phyloP scores from a whole-genome alignment of 1,284 basidiomycete species.

The Puccinia novopanici region DNA sequence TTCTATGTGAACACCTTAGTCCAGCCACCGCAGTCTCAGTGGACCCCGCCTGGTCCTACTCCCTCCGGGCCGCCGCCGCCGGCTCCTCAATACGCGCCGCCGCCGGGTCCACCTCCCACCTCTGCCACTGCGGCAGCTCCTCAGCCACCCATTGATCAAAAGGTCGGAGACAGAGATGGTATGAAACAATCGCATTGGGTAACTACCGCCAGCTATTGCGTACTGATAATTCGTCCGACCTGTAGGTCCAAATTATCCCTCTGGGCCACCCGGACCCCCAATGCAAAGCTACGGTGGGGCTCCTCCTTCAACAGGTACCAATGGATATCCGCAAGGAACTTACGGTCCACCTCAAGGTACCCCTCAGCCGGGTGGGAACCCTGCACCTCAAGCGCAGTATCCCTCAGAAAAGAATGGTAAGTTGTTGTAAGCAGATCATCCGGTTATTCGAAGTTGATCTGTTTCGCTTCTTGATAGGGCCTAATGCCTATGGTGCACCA shows the following conservation, averaged over 20 bases:
- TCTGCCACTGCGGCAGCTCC: background rate
- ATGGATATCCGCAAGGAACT: background rate
- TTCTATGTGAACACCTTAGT: constrained; percentile 41
- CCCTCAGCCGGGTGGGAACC: background rate
- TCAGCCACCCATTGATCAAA: background rate
- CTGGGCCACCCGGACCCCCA: constrained; percentile 18
- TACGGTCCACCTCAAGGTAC: background rate
- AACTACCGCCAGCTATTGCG: background rate
- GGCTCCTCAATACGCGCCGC: constrained; percentile 22
- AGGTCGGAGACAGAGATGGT: constrained; percentile 17
- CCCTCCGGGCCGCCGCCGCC: background rate
- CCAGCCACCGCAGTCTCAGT: constrained; percentile 37
- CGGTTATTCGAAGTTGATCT: background rate
- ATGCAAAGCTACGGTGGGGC: background rate
- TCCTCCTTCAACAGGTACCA: background rate
- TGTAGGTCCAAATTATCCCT: background rate
- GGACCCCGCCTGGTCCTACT: constrained; percentile 23
- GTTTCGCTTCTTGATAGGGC: background rate
- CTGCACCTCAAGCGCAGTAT: background rate
- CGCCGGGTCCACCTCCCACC: constrained; percentile 22
- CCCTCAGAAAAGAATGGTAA: constrained; percentile 9
- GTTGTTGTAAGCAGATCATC: background rate
- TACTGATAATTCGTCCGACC: background rate
- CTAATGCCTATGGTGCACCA: background rate
- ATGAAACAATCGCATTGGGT: background rate